Base-by-base conservation (phyloP, 2,329 filamentous ascomycete genomes). In the Penicillium sp. region DNA sequence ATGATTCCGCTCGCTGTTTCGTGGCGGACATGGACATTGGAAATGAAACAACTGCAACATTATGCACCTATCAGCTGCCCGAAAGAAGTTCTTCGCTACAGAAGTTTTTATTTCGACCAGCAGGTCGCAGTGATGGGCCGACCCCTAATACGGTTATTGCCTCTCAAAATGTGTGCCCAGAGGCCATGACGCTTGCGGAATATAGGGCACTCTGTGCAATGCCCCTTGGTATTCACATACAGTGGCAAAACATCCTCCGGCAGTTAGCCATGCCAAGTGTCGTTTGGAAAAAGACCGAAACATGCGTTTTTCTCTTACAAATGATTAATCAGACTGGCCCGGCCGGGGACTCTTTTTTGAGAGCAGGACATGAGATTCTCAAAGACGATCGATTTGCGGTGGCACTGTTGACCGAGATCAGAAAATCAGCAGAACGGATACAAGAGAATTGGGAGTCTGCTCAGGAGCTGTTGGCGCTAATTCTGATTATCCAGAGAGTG, bases 21-120 rank as follows among this genome's bases (percentile, higher is more conserved):
- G 66, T 64, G 21, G 47, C 38, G 21, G 9, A 18, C 3, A 60
- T 65, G 7, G 30, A 38, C 1, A 30, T 45, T 24, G 71, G 59
- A 26, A 57, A 64, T 30, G 49, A 61, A 21, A 52, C 5, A 47
- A 35, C 65, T 2, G 57, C 60, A 8, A 55, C 56, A 4, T 52
- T 57, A 1, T 82, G 77, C 63, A 79, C 72, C 0, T 79, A 63
- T n/a, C 56, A 59, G 20, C 24, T 68, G n/a, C 65, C 54, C 58
- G 59, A 1, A 33, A 52, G 47, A 48, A 73, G 66, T 30, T 62
- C 46, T 0, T 18, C 58, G 0, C 65, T 83, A 0, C 72, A 80
- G 38, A 47, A 65, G 1, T 82, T 77, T 57, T 56, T 80, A 3
- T 59, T 64, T 38, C 72, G 72, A 3, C 64, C 71, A 1, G 59